Conservation (phyloP, 2,329 filamentous ascomycete species). For the Biscogniauxia marginata region DNA sequence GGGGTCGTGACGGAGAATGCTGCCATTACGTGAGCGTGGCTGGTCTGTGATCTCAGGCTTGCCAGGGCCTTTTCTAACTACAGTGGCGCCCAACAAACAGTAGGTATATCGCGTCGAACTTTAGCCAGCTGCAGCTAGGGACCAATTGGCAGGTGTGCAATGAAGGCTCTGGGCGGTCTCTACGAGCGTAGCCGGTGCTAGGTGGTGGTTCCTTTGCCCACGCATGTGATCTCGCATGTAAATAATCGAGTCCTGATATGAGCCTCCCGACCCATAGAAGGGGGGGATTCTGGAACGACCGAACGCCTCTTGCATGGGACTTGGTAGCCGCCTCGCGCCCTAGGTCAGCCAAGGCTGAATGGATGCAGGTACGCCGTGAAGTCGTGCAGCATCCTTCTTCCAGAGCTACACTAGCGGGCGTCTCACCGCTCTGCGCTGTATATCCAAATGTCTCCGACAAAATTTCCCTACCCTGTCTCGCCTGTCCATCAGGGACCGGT, state of each 20-base stretch:
- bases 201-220: background rate
- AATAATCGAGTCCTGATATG: background rate
- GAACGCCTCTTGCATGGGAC: constrained; percentile 12
- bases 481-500: background rate
- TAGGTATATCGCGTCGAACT: too few relatives aligned
- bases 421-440: background rate
- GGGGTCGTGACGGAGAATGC: constrained; percentile 6
- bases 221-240: background rate
- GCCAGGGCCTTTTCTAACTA: background rate
- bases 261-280: background rate
- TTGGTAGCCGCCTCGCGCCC: constrained; percentile 22
- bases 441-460: background rate
- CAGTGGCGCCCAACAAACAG: background rate
- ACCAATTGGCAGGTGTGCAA: too few relatives aligned
- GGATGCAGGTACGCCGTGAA: constrained; percentile 18
- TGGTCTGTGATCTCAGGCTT: constrained; percentile 14
- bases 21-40: background rate
- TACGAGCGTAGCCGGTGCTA: too few relatives aligned
- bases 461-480: background rate
- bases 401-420: background rate
- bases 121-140: constrained; percentile 4
- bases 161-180: background rate
- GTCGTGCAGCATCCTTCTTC: constrained; percentile 1
- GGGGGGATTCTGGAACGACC: constrained; percentile 18
- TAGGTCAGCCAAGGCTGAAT: constrained; percentile 11